phyloP scores from a whole-genome alignment of 108 stramenopile species.

The Bacterosira constricta region DNA sequence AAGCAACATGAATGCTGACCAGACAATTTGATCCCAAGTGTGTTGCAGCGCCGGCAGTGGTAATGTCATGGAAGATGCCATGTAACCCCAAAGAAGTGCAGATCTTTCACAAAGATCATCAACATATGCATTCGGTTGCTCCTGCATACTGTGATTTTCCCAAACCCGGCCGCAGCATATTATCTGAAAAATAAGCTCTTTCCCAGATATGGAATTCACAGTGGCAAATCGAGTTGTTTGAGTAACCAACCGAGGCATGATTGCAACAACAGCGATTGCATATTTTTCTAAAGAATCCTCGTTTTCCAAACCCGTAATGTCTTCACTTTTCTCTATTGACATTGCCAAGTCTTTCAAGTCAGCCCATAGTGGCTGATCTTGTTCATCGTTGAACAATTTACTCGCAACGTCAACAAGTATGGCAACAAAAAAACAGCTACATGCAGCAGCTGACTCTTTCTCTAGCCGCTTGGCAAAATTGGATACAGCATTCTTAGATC shows the following conservation, averaged over 20 bases:
- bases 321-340: constrained; percentile 10
- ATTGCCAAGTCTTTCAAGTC: background rate
- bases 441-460: constrained; percentile 56
- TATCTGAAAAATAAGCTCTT: constrained; percentile 49
- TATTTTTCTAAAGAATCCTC: constrained; percentile 36
- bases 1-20: constrained; percentile 60
- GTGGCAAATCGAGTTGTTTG: constrained; percentile 28
- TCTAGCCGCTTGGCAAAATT: constrained; percentile 48
- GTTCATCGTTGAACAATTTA: background rate
- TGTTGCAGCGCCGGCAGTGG: constrained; percentile 39
- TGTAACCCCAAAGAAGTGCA: constrained; percentile 53
- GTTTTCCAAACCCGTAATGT: background rate
- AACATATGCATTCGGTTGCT: constrained; percentile 80
- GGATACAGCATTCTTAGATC: constrained; percentile 29
- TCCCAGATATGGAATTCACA: constrained; percentile 33
- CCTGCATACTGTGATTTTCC: constrained; percentile 71
- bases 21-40: constrained; percentile 69
- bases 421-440: constrained; percentile 58
- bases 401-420: constrained; percentile 43
- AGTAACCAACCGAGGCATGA: constrained; percentile 40
- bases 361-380: constrained; percentile 8
- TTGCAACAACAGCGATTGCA: constrained; percentile 27
- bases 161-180: constrained; percentile 58
- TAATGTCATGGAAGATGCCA: constrained; percentile 34
- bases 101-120: constrained; percentile 64